Evolutionary conservation across 2,329 filamentous ascomycete species (phyloP).

Genomic region (Parastagonospora avenae): DNA sequence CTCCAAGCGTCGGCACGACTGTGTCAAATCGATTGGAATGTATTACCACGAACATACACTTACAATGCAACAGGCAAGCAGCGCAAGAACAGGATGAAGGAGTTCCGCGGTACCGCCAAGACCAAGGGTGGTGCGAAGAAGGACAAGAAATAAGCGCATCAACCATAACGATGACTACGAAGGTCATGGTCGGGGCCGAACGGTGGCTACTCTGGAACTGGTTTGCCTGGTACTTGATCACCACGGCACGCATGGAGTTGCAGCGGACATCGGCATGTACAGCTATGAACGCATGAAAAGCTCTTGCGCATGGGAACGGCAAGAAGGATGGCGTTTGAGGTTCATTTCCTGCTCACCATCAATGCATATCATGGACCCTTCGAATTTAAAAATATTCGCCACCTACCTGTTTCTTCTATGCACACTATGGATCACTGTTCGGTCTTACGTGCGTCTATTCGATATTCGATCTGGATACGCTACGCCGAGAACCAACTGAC

Average conservation of each 20-base stretch:
- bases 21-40: not conserved
- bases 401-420: not conserved
- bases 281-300: slow-evolving; percentile 48
- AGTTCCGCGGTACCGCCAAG: slow-evolving; percentile 97
- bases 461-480: too few relatives aligned
- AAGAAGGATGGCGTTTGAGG: slow-evolving; percentile 49
- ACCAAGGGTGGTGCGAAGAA: slow-evolving; percentile 93
- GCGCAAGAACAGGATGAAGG: slow-evolving; percentile 99
- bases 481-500: too few relatives aligned
- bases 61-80: slow-evolving; percentile 80
- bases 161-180: slow-evolving; percentile 34
- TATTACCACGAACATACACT: slow-evolving; percentile 2
- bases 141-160: slow-evolving; percentile 69
- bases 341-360: slow-evolving; percentile 46
- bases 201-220: slow-evolving; percentile 40
- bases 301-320: slow-evolving; percentile 43
- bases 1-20: slow-evolving; percentile 9
- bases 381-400: slow-evolving; percentile 21
- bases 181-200: slow-evolving; percentile 38
- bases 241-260: slow-evolving; percentile 42
- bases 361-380: slow-evolving; percentile 50
- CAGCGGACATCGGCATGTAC: slow-evolving; percentile 46
- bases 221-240: slow-evolving; percentile 36
- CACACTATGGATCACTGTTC: too few relatives aligned
- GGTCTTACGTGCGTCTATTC: not conserved